Conservation (phyloP, 2,329 filamentous ascomycete genomes). For the Cercospora sp. region DNA sequence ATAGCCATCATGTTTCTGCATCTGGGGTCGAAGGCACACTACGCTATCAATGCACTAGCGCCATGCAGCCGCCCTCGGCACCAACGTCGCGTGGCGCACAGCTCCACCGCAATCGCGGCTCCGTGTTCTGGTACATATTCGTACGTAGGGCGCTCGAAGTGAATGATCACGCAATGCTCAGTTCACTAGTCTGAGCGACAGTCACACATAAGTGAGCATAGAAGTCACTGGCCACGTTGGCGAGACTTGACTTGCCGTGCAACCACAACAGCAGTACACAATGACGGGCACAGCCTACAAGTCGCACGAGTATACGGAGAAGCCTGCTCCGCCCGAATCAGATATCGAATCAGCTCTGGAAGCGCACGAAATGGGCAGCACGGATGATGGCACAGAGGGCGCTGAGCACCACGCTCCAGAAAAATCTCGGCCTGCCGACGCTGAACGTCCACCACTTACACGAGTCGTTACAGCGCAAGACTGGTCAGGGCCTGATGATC, state of each 20-base stretch:
- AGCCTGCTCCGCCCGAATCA: background rate
- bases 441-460: constrained; percentile 1
- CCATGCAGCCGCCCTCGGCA: background rate
- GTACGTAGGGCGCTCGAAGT: background rate
- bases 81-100: background rate
- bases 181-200: background rate
- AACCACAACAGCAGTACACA: background rate
- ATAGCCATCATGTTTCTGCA: background rate
- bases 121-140: background rate
- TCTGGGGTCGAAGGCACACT: background rate
- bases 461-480: constrained; percentile 27
- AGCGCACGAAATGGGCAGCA: constrained; percentile 22
- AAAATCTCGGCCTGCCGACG: background rate
- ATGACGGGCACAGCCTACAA: background rate
- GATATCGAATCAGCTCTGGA: constrained; percentile 20
- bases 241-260: background rate
- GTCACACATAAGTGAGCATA: background rate
- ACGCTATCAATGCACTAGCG: background rate
- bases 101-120: background rate
- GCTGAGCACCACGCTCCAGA: constrained; percentile 27
- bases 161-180: background rate
- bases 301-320: background rate
- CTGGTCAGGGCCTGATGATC: constrained; percentile 33
- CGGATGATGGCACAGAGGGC: constrained; percentile 10
- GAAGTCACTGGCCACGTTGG: background rate